These are phyloP conservation scores for Dichotomopilus funicola DNA, from an alignment of 2,329 filamentous ascomycete genomes.

Conservation along the genomic window DNA sequence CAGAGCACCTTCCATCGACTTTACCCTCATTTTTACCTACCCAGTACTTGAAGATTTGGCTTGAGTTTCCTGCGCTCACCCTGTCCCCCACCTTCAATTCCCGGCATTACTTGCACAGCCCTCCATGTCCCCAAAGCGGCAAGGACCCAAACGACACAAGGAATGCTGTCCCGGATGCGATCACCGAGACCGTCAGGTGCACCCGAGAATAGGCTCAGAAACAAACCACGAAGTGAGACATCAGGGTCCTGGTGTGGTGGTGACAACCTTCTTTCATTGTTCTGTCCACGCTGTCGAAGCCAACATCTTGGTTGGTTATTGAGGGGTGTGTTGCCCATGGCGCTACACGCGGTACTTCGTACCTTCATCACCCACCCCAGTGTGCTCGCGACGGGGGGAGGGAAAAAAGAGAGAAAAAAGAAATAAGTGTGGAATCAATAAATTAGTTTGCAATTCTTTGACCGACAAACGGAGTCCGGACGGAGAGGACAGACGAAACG, in stretches of 20 bases:
- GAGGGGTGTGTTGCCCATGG: not conserved
- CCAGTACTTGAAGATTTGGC: too few species aligned
- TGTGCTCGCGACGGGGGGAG: too few species aligned
- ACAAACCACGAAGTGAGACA: slow-evolving; percentile 14
- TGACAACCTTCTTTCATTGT: slow-evolving; percentile 1
- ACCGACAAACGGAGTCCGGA: not conserved
- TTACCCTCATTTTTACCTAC: too few species aligned
- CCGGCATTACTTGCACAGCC: not conserved
- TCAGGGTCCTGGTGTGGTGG: slow-evolving; percentile 8
- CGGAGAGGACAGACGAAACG: not conserved
- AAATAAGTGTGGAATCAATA: not conserved
- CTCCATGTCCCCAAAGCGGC: not conserved
- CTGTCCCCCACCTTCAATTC: not conserved
- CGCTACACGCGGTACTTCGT: not conserved
- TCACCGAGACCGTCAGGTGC: slow-evolving; percentile 6
- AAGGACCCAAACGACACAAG: not conserved
- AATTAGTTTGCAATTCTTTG: not conserved
- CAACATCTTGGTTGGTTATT: slow-evolving; percentile 6
- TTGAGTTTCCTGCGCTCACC: too few species aligned
- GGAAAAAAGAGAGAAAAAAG: not conserved
- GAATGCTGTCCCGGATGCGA: slow-evolving; percentile 6
- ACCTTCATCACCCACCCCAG: too few species aligned
- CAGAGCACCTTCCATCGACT: too few species aligned
- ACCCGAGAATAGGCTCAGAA: not conserved
- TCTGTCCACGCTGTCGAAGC: slow-evolving; percentile 1